A percentile compares a stretch with the other conserved stretches of the same genome.
Conservation (phyloP, 371 early-diverging fungal species). For the Nematocida minor region DNA sequence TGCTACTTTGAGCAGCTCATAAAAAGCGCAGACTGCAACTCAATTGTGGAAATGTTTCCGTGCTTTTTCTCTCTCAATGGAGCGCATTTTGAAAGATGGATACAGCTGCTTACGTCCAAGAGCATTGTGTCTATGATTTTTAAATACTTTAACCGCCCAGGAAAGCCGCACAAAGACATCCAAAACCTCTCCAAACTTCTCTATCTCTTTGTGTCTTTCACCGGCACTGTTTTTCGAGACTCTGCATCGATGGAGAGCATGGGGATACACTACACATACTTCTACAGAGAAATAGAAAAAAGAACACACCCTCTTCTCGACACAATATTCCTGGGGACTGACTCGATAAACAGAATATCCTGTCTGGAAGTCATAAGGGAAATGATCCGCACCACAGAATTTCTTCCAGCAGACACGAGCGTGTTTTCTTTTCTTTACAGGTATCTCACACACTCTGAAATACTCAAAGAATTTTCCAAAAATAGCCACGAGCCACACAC, state of each 20-base stretch:
- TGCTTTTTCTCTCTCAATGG: slow-evolving; percentile 42
- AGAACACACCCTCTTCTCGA: not conserved
- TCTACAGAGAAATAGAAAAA: slow-evolving; percentile 26
- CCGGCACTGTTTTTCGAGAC: slow-evolving; percentile 9
- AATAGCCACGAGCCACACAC: not conserved
- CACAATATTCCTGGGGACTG: slow-evolving; percentile 4
- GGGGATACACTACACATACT: slow-evolving; percentile 14
- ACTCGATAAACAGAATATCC: slow-evolving; percentile 26
- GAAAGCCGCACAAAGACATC: not conserved
- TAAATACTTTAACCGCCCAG: not conserved
- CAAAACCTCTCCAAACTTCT: slow-evolving; percentile 40
- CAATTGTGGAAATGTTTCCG: slow-evolving; percentile 44
- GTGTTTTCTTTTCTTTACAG: not conserved
- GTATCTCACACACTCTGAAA: not conserved
- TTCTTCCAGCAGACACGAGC: not conserved
- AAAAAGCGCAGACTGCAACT: slow-evolving; percentile 14
- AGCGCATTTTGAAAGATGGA: slow-evolving; percentile 8
- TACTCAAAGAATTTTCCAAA: not conserved
- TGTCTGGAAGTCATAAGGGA: slow-evolving; percentile 34
- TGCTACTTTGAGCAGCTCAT: slow-evolving; percentile 17
- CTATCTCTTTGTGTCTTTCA: slow-evolving; percentile 45
- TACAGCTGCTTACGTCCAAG: not conserved
- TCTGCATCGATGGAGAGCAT: not conserved
- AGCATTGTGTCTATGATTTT: not conserved
- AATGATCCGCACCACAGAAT: slow-evolving; percentile 27